Conservation (phyloP, 2,329 filamentous ascomycete species). For the Cryphonectria nitschkei region DNA sequence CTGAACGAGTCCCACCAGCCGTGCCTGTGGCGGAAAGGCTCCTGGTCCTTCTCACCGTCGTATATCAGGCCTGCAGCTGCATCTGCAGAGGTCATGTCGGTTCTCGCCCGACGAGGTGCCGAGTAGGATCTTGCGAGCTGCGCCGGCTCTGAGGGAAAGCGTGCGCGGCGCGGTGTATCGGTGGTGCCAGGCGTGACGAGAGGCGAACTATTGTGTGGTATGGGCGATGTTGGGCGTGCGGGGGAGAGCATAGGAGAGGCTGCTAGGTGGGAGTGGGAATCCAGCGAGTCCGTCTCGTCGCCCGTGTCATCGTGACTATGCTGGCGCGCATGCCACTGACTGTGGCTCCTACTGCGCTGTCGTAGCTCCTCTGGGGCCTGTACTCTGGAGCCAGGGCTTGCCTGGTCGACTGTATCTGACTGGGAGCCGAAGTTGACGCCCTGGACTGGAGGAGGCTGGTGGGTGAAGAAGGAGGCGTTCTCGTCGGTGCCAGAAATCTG, state of each 20-base stretch:
- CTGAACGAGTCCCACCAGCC: conserved; percentile 26
- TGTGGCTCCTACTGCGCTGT: background rate
- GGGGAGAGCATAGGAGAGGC: background rate
- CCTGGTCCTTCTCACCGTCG: conserved; percentile 25
- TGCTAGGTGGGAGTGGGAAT: background rate
- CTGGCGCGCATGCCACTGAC: background rate
- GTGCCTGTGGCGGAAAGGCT: conserved; percentile 15
- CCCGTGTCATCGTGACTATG: background rate
- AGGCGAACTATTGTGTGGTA: background rate
- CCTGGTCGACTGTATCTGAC: background rate
- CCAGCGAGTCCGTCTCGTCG: background rate
- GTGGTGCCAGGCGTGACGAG: background rate
- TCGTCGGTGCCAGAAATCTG: conserved; percentile 26
- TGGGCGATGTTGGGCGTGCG: background rate
- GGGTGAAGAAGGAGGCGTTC: conserved; percentile 21
- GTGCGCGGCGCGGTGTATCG: conserved; percentile 2
- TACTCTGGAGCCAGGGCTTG: background rate
- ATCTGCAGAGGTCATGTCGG: conserved; percentile 7
- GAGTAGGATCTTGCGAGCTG: conserved; percentile 17
- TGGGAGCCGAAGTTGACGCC: conserved; percentile 21
- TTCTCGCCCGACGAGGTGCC: conserved; percentile 8
- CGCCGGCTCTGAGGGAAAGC: conserved; percentile 15
- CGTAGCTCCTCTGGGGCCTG: conserved; percentile 1
- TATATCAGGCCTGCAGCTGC: no score
- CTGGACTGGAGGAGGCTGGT: conserved; percentile 27